Evolutionary conservation across 2,329 filamentous ascomycete species (phyloP), one percentile per base, ranked within the genome.

Genomic region (Lasiodiplodia hormozganensis): DNA sequence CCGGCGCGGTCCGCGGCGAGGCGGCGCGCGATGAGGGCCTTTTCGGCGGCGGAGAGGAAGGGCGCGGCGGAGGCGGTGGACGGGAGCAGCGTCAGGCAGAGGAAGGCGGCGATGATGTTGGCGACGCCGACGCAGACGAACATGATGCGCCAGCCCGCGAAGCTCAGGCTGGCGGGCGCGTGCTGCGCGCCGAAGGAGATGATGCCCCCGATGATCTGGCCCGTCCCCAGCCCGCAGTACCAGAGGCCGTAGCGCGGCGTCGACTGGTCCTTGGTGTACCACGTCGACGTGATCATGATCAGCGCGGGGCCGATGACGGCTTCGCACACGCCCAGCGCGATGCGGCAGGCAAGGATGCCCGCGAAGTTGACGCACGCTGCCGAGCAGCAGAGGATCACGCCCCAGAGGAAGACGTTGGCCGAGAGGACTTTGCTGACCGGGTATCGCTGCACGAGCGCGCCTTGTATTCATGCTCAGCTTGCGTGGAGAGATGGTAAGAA

Each of bases 251-350:
- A 88, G 10, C 88, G 83, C 86, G 85, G 3, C 86, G 85, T 73
- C 87, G 85, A 51, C 75, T 90, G 88, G 2, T 80, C 80, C 68
- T 85, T 84, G 34, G 82, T 85, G 62, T 88, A 89, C 82, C 85
- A 89, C 73, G 86, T 83, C 68, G 85, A 86, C 70, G 84, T 88
- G 72, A 90, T 85, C 65, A 90, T 81, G 80, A 89, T 87, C 68
- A 89, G 76, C 0, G 85, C 87, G 1, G 88, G 88, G 1, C 84
- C 85, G 67, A 89, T 86, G 2, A 86, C 86, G 2, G 88, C 86
- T 71, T 85, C 88, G 68, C 89, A 89, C 62, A 88, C 83, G 38
- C 88, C 88, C 1, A 90, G 79, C 71, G 89, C 86, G 71, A 88
- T 79, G 14, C 56, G 56, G 56, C 56, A 60, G 21, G 83, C 84